Evolutionary conservation across 148 eudicot genomes (phyloP).

Genomic region (Pouteria glomerata): DNA sequence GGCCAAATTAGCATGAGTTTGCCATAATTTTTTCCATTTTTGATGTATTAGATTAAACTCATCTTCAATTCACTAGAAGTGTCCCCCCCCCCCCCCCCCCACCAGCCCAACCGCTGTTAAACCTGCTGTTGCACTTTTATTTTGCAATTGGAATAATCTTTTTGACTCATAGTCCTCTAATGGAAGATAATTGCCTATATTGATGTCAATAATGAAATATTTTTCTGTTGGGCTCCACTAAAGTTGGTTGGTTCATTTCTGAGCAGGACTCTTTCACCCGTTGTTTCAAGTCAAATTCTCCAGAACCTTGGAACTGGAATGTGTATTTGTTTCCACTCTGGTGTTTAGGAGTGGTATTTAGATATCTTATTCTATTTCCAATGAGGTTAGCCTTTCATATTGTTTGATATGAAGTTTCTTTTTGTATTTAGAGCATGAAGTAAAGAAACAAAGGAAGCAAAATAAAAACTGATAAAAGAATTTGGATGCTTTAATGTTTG

Average conservation of each 20-base stretch:
- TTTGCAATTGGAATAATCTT: no score
- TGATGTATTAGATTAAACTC: neutral
- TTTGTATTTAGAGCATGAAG: neutral
- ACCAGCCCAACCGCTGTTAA: no score
- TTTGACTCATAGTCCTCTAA: no score
- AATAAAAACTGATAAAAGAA: neutral
- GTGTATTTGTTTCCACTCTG: conserved; percentile 89
- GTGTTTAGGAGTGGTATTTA: conserved; percentile 78
- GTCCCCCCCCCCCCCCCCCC: no score
- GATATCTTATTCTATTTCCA: conserved; percentile 87
- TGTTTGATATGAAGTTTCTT: neutral
- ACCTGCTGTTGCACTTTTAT: no score
- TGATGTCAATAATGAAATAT: neutral
- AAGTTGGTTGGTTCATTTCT: conserved; percentile 13
- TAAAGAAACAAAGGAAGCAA: neutral
- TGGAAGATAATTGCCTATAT: neutral
- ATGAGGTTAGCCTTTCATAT: conserved; percentile 44
- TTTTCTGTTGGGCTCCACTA: conserved; percentile 2
- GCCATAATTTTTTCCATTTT: neutral
- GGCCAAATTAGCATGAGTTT: neutral
- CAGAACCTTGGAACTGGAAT: conserved; percentile 99
- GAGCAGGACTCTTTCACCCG: conserved; percentile 95
- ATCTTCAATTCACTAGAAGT: neutral
- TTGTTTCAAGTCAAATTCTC: conserved; percentile 96
- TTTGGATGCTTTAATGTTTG: neutral